Evolutionary conservation across 2,329 filamentous ascomycete genomes (phyloP).

Genomic region (Aspergillus sergii): DNA sequence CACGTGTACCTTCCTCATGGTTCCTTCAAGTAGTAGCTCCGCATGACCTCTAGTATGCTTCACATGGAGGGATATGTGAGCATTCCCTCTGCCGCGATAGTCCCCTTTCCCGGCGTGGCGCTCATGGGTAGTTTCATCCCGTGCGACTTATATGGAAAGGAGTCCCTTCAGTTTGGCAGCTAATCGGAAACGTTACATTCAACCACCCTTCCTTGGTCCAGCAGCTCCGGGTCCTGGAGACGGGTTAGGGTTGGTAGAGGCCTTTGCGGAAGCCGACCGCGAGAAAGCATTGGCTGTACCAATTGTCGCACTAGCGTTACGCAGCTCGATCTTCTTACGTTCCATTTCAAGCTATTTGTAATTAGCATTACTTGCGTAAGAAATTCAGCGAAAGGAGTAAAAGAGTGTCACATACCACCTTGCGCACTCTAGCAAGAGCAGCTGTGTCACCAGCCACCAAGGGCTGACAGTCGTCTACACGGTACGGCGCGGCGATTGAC

Average conservation of each 20-base stretch:
- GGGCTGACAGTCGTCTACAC: constrained; percentile 55
- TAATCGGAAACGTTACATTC: constrained; percentile 6
- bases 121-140: constrained; percentile 2
- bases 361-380: constrained; percentile 7
- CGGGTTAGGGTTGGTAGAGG: constrained; percentile 20
- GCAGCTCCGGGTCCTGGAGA: constrained; percentile 28
- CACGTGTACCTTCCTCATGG: not conserved
- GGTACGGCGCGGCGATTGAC: constrained; percentile 61
- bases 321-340: constrained; percentile 50
- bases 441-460: constrained; percentile 44
- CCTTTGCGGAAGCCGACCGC: constrained; percentile 15
- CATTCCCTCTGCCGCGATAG: not conserved
- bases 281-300: constrained; percentile 34
- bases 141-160: constrained; percentile 1
- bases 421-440: constrained; percentile 49
- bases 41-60: not conserved
- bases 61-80: not conserved
- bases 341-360: constrained; percentile 49
- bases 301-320: constrained; percentile 44
- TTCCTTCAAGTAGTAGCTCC: not conserved
- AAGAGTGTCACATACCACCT: constrained; percentile 47
- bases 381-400: not conserved
- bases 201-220: constrained; percentile 36
- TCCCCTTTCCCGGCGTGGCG: not conserved
- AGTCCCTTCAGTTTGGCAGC: not conserved